Evolutionary conservation across 768 basidiomycete species (phyloP).

Genomic region (Termitomyces sp.): DNA sequence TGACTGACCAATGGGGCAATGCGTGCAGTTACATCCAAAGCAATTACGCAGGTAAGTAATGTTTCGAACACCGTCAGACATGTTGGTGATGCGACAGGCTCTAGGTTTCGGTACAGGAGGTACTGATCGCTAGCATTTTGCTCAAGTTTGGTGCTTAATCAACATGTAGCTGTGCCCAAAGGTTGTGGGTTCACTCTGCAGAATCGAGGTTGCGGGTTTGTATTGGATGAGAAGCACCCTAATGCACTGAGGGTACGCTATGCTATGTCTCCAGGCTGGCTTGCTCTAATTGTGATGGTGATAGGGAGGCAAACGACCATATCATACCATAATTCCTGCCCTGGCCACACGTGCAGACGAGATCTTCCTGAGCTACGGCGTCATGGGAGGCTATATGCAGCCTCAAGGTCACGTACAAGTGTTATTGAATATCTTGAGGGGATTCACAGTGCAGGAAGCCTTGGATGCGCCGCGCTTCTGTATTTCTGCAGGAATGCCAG

Average conservation of each 20-base stretch:
- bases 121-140: slow-evolving; percentile 18
- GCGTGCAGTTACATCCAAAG: slow-evolving; percentile 88
- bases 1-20: slow-evolving; percentile 84
- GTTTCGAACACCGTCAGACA: slow-evolving; percentile 11
- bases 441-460: slow-evolving; percentile 82
- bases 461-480: slow-evolving; percentile 96
- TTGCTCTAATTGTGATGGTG: neutral
- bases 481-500: slow-evolving; percentile 80
- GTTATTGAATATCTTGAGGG: slow-evolving; percentile 82
- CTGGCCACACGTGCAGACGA: slow-evolving; percentile 75
- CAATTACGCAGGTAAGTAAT: slow-evolving; percentile 64
- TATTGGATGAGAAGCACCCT: slow-evolving; percentile 74
- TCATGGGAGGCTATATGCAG: slow-evolving; percentile 95
- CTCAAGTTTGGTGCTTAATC: neutral
- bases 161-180: slow-evolving; percentile 69
- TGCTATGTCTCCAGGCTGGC: neutral
- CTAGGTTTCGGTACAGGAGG: slow-evolving; percentile 88
- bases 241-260: slow-evolving; percentile 67
- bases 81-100: neutral
- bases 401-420: slow-evolving; percentile 98
- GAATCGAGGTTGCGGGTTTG: slow-evolving; percentile 87
- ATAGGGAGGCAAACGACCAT: slow-evolving; percentile 75
- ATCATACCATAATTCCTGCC: slow-evolving; percentile 95
- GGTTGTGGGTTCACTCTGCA: slow-evolving; percentile 97
- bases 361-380: slow-evolving; percentile 83